Evolutionary conservation across 148 eudicot genomes (phyloP).

Genomic region (Vaccinium vitisidaea): DNA sequence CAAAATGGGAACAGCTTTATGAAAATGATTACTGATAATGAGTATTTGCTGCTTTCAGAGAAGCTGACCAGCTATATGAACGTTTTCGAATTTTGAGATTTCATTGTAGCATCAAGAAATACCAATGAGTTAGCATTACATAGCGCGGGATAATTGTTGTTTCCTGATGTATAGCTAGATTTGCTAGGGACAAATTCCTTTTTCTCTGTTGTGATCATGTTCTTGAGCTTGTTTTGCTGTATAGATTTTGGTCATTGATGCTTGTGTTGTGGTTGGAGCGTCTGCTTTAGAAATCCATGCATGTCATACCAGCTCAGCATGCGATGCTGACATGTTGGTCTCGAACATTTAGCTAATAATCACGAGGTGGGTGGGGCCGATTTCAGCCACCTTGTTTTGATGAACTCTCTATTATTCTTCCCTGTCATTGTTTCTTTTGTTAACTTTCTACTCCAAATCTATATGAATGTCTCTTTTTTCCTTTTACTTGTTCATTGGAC

Average conservation of each 20-base stretch:
- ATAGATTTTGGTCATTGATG: background rate
- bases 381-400: background rate
- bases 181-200: conserved; percentile 1
- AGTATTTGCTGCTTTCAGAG: background rate
- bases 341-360: background rate
- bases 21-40: background rate
- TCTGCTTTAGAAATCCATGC: conserved; percentile 11
- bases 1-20: conserved; percentile 5
- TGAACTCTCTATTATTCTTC: background rate
- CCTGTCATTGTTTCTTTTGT: background rate
- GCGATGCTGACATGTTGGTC: background rate
- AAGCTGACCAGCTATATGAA: background rate
- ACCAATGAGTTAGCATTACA: conserved; percentile 4
- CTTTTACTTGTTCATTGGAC: background rate
- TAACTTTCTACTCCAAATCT: background rate
- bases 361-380: background rate
- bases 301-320: background rate
- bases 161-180: conserved; percentile 6
- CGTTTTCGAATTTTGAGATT: background rate
- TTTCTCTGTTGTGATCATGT: background rate
- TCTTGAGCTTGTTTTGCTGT: background rate
- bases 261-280: background rate
- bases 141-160: background rate
- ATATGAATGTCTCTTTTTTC: background rate
- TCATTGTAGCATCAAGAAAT: background rate